A percentile compares a stretch with the other conserved stretches of the same genome.
These are phyloP conservation scores for Colletotrichum cordylinicola DNA, from an alignment of 2,329 filamentous ascomycete species.

Conservation along the genomic window DNA sequence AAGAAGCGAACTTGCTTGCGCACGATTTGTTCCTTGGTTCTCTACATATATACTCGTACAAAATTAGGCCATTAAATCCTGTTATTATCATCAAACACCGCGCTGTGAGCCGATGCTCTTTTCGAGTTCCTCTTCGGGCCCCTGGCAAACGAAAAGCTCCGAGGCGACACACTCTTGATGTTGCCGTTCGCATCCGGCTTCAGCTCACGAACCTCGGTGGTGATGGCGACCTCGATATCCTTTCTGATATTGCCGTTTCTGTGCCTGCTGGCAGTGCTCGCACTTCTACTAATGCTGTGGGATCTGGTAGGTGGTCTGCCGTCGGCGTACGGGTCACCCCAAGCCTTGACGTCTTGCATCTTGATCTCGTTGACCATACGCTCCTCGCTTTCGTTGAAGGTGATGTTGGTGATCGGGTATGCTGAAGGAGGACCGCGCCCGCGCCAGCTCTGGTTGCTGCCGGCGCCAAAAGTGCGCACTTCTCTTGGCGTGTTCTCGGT, in stretches of 20 bases:
- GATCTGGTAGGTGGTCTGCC: constrained; percentile 23
- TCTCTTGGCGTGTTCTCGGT: constrained; percentile 41
- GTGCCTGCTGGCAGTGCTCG: neutral
- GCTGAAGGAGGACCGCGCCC: constrained; percentile 34
- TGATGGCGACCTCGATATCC: neutral
- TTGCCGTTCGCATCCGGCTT: neutral
- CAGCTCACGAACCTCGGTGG: neutral
- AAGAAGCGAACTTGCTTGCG: neutral
- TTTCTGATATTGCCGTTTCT: neutral
- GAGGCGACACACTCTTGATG: neutral
- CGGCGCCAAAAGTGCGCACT: constrained; percentile 46
- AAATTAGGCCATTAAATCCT: neutral
- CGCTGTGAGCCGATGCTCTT: neutral
- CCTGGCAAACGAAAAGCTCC: neutral
- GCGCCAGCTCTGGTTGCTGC: constrained; percentile 34
- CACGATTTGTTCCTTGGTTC: neutral
- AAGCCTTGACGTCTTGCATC: constrained; percentile 33
- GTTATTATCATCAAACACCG: neutral
- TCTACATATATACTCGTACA: neutral
- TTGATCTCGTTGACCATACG: constrained; percentile 48
- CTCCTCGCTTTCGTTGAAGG: constrained; percentile 43
- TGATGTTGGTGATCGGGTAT: constrained; percentile 41
- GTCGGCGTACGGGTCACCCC: constrained; percentile 52
- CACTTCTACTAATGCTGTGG: neutral
- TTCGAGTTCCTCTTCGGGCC: neutral